These are phyloP conservation scores for Russula virescens DNA, from an alignment of 768 basidiomycete genomes.

Conservation along the genomic window DNA sequence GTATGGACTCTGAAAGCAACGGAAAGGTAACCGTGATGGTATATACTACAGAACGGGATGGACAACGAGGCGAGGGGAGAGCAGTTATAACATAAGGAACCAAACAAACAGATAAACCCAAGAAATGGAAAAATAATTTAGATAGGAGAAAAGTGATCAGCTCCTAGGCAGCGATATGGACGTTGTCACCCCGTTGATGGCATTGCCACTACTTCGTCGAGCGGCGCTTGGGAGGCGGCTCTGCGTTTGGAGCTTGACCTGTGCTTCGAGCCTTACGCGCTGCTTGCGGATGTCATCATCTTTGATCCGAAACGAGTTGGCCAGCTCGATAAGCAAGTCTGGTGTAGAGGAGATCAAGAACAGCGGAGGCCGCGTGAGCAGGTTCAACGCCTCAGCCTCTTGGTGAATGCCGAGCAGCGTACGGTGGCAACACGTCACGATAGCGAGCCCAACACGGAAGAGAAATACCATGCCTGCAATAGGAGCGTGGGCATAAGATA, in stretches of 20 bases:
- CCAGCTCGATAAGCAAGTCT: slow-evolving; percentile 57
- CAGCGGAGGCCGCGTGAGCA: slow-evolving; percentile 47
- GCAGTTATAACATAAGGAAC: neutral
- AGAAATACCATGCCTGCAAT: slow-evolving; percentile 61
- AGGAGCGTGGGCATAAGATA: neutral
- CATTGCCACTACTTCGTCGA: neutral
- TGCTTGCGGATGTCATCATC: slow-evolving; percentile 77
- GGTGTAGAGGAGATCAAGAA: slow-evolving; percentile 52
- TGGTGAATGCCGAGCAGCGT: slow-evolving; percentile 47
- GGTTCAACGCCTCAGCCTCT: slow-evolving; percentile 42
- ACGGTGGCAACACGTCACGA: slow-evolving; percentile 56
- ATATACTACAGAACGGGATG: neutral
- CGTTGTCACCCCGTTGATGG: neutral
- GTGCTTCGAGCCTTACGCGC: slow-evolving; percentile 68
- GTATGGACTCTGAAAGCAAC: no score
- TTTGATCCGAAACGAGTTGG: slow-evolving; percentile 62
- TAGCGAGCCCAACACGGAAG: slow-evolving; percentile 64
- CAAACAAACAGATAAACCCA: neutral
- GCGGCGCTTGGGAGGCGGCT: slow-evolving; percentile 26
- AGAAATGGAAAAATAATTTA: neutral
- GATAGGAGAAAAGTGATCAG: neutral
- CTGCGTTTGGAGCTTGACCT: slow-evolving; percentile 55
- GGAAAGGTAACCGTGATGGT: neutral
- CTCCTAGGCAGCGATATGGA: slow-evolving; percentile 30
- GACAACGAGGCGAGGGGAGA: neutral